phyloP scores from a whole-genome alignment of 148 eudicot species.

The Spergularia bocconei region DNA sequence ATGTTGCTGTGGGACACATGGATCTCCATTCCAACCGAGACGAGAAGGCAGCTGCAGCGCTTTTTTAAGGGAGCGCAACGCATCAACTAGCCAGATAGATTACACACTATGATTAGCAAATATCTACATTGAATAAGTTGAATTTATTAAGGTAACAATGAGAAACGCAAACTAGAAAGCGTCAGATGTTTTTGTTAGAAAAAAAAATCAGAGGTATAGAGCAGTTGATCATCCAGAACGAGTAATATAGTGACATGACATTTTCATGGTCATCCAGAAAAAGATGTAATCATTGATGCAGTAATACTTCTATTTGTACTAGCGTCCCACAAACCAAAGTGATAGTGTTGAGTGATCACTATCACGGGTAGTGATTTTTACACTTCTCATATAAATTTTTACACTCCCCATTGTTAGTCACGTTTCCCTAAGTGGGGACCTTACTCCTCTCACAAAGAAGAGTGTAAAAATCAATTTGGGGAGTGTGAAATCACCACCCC shows the following conservation, averaged over 20 bases:
- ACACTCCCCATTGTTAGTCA: no score
- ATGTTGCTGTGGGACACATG: constrained; percentile 96
- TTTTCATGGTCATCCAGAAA: not conserved
- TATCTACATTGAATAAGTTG: not conserved
- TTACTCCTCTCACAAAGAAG: no score
- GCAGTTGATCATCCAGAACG: not conserved
- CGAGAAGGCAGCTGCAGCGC: constrained; percentile 90
- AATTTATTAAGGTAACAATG: not conserved
- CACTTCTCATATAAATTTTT: no score
- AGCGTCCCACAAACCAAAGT: no score
- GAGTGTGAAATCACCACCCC: no score
- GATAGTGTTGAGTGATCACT: not conserved
- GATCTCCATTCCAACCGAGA: constrained; percentile 99
- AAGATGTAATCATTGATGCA: not conserved
- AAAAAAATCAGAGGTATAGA: not conserved
- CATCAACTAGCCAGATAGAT: constrained; percentile 51
- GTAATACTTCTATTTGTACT: not conserved
- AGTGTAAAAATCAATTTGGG: no score
- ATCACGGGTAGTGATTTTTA: no score
- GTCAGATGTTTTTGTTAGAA: not conserved
- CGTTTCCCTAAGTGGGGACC: no score
- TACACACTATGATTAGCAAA: constrained; percentile 9
- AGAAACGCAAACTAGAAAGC: not conserved
- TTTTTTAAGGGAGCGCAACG: constrained; percentile 63
- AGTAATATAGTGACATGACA: not conserved